Base-by-base conservation (phyloP, 202 grass and related monocot species). In the Cymbopogon flexuosus region DNA sequence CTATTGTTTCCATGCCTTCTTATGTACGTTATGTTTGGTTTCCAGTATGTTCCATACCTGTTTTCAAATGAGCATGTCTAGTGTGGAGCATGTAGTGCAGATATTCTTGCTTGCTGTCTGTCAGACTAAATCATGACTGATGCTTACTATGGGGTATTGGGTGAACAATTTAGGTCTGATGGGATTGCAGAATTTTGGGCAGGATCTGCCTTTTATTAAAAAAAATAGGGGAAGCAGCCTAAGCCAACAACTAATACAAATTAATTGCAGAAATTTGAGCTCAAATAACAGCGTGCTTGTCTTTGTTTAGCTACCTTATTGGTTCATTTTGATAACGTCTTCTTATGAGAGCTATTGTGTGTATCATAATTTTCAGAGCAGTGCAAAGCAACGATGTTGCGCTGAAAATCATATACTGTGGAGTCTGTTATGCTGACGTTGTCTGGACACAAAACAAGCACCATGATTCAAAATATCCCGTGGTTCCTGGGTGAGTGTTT, bases 351-450 rank as follows among this genome's bases (percentile, higher is more conserved):
- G 3, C 15, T 54, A 30, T 27, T 73, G 6, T 43, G 16, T 18
- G 8, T 22, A 1, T 3, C 43, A 23, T 69, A 62, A 81, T 86
- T 79, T 57, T 29, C 81, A 97, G 94, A 61, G 30, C 33, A 82
- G 78, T 97, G 22, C 69, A 46, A 27, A 84, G 31, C 11, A 66
- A 78, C 18, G 94, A 97, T 81, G 42, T 97, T 65, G 84, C 87
- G 10, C 39, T 97, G 74, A 90, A 80, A 69, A 97, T 97, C 39
- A 86, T 73, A 42, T 58, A 97, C 62, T 97, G 91, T 77, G 94
- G 94, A 52, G 91, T 97, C 23, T 97, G 94, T 83, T 92, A 85
- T 80, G 94, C 86, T 21, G 94, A 97, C 81, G 70, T 97, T 35
- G 0, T 10, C 13, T 94, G 91, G 89, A 87, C 94, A 12, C 76